Evolutionary conservation across 1,139 yeast species (phyloP), one percentile per base, ranked within the genome.

Genomic region (Eremothecium coryli): DNA sequence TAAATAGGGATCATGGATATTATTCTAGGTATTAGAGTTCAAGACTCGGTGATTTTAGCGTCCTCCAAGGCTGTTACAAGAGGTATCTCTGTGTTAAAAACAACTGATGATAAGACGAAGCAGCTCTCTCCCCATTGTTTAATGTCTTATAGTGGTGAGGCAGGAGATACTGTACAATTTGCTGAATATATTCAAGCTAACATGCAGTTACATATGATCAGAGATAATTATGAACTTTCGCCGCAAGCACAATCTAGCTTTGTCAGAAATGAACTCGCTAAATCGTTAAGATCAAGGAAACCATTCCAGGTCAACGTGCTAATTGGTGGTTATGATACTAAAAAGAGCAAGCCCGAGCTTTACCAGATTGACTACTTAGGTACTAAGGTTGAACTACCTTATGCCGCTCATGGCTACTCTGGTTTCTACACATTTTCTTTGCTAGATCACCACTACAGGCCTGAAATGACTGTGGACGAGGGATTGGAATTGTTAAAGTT

Each of bases 111-210:
- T 61, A 90, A 90, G 64, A 88, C 97, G 9, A 65, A 93, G 44
- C 64, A 61, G 31, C 68, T 90, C 48, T 84, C 84, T 49, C 71
- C 76, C 32, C 93, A 82, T 55, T 73, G 84, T 40, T 67, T 88
- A 48, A 70, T 90, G 65, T 95, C 96, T 33, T 88, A 66, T 63
- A 80, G 95, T 4, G 99, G 99, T 38, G 98, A 90, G 58, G 72
- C 96, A 4, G 98, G 98, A 40, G 99, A 90, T 57, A 84, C 97
- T 10, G 88, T 82, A n/a, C 94, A 90, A 58, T 88, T 90, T 62
- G 93, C 95, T 28, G 97, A 90, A 56, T 84, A 78, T 55, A 73
- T 86, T 43, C 93, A 84, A 58, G 98, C 96, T 33, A 90, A 93
- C 56, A 75, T 86, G 47, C 94, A 84, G 60, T 70, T 90, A 43